These are phyloP conservation scores for Stachybotrys chlorohalonatus DNA, from an alignment of 2,329 filamentous ascomycete species.

Conservation along the genomic window DNA sequence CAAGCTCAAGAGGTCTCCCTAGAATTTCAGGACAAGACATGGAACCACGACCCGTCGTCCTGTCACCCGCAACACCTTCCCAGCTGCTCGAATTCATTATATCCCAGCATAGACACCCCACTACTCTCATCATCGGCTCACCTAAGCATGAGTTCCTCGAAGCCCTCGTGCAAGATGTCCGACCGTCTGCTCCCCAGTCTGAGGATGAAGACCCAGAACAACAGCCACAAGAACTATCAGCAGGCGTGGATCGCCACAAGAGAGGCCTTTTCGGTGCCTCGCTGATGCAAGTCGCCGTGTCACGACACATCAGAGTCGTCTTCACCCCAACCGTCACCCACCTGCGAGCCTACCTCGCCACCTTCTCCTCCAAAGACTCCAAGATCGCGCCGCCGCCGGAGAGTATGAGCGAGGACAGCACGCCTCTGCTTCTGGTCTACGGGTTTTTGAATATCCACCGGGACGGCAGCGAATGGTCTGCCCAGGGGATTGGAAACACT, in stretches of 20 bases:
- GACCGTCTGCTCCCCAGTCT: conserved; percentile 9
- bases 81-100: conserved; percentile 60
- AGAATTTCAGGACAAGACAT: conserved; percentile 4
- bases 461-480: conserved; percentile 64
- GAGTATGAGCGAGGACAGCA: conserved; percentile 2
- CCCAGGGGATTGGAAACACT: conserved; percentile 58
- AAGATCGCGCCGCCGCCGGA: conserved; percentile 26
- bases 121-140: conserved; percentile 64
- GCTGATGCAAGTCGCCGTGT: conserved; percentile 59
- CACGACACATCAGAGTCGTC: conserved; percentile 57
- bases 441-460: conserved; percentile 58
- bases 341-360: conserved; percentile 66
- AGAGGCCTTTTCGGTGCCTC: conserved; percentile 48
- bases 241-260: not conserved
- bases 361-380: conserved; percentile 33
- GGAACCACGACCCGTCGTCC: conserved; percentile 27
- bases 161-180: conserved; percentile 42
- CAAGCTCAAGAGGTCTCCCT: no score
- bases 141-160: conserved; percentile 55
- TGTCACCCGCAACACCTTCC: conserved; percentile 44
- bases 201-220: not conserved
- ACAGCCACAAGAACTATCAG: conserved; percentile 6
- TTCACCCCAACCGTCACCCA: conserved; percentile 70
- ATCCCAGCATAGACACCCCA: conserved; percentile 42
- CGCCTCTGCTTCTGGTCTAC: conserved; percentile 50